Evolutionary conservation across 2,329 filamentous ascomycete genomes (phyloP).

Genomic region (Colletotrichum phormii): DNA sequence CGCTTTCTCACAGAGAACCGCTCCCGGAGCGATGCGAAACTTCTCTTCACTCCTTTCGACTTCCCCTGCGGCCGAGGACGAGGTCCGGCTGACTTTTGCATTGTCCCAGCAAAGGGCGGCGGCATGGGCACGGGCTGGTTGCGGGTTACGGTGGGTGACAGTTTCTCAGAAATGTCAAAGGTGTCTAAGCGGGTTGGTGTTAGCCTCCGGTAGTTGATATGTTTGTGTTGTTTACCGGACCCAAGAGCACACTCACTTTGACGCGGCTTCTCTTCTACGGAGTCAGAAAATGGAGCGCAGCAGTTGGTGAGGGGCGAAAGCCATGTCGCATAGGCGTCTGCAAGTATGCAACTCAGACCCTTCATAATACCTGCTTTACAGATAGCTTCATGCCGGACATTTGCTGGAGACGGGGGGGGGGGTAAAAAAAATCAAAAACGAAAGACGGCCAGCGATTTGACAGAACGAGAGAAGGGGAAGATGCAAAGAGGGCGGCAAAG

Average conservation of each 20-base stretch:
- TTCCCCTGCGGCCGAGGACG: constrained; percentile 43
- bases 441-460: constrained; percentile 13
- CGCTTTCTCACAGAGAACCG: constrained; percentile 60
- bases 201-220: constrained; percentile 21
- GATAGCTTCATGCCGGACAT: constrained; percentile 35
- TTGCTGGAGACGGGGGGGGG: constrained; percentile 16
- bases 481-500: constrained; percentile 20
- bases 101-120: constrained; percentile 43
- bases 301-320: constrained; percentile 59
- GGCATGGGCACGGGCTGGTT: constrained; percentile 47
- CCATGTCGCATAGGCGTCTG: constrained; percentile 58
- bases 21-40: constrained; percentile 51
- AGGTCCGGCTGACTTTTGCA: constrained; percentile 37
- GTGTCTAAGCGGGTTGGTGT: constrained; percentile 38
- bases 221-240: neutral
- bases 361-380: constrained; percentile 52
- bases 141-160: constrained; percentile 42
- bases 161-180: constrained; percentile 41
- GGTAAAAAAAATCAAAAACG: neutral
- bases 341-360: constrained; percentile 54
- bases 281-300: constrained; percentile 54
- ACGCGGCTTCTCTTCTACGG: constrained; percentile 52
- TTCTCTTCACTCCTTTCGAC: constrained; percentile 50
- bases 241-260: constrained; percentile 48
- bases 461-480: constrained; percentile 17